Evolutionary conservation across 306 rosid species (phyloP).

Genomic region (Cicer pinnatifidum): DNA sequence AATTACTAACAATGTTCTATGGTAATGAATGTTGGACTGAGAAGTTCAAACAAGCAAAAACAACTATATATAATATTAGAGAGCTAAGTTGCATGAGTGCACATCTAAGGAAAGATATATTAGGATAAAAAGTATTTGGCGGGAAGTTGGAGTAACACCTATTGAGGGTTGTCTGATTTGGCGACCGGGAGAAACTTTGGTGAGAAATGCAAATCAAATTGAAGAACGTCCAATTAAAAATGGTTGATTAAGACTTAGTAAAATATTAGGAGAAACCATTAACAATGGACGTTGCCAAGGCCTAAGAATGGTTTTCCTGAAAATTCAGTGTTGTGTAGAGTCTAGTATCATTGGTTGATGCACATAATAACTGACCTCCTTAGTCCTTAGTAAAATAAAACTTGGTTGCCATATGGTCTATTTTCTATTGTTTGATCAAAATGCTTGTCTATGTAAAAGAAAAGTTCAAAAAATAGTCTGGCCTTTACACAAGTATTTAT

Average conservation of each 20-base stretch:
- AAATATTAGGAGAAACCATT: slow-evolving; percentile 13
- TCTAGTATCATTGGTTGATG: slow-evolving; percentile 19
- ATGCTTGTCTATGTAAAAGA: background rate
- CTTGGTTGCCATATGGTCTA: background rate
- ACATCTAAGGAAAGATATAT: slow-evolving; percentile 2
- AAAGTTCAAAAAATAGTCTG: background rate
- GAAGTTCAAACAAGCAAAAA: background rate
- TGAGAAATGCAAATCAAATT: slow-evolving; percentile 7
- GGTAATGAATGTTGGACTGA: background rate
- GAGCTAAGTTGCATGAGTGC: background rate
- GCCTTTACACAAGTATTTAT: background rate
- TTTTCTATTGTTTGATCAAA: slow-evolving; percentile 10
- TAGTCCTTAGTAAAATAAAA: background rate
- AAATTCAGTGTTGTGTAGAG: slow-evolving; percentile 1
- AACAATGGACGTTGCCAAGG: background rate
- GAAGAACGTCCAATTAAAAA: slow-evolving; percentile 13
- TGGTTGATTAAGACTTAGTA: background rate
- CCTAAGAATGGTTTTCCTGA: background rate
- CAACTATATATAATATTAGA: background rate
- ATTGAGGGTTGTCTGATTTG: background rate
- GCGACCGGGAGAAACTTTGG: background rate
- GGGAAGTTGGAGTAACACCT: background rate
- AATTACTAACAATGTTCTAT: background rate
- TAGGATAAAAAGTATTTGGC: background rate
- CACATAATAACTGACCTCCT: background rate